phyloP scores from a whole-genome alignment of 495 filamentous ascomycete species.

The Letharia columbiana region DNA sequence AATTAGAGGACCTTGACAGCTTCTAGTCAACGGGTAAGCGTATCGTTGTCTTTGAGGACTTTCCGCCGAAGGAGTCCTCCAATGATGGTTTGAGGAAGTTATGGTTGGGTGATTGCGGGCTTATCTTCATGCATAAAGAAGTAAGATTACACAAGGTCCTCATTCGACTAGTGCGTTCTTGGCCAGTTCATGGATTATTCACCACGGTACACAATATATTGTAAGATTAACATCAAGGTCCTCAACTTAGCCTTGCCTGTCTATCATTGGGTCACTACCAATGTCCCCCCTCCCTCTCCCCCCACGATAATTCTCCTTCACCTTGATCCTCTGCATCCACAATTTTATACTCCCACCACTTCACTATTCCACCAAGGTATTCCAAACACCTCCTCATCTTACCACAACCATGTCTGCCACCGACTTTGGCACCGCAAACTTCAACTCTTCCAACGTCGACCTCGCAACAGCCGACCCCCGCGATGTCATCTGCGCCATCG shows the following conservation, averaged over 20 bases:
- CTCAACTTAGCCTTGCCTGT: background rate
- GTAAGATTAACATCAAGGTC: background rate
- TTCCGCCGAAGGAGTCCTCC: background rate
- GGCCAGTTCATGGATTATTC: background rate
- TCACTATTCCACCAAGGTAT: background rate
- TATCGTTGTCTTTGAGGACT: background rate
- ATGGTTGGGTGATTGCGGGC: background rate
- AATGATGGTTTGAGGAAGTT: background rate
- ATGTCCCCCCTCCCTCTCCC: background rate
- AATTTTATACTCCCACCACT: background rate
- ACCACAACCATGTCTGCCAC: background rate
- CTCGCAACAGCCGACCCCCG: constrained; percentile 31
- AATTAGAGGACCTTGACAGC: background rate
- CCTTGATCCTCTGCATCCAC: background rate
- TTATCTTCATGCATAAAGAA: background rate
- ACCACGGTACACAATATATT: no score
- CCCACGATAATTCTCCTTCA: background rate
- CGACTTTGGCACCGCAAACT: constrained; percentile 16
- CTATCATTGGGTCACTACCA: background rate
- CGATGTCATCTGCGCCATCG: constrained; percentile 35
- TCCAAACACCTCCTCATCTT: background rate
- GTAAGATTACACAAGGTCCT: background rate
- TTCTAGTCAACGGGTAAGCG: no score
- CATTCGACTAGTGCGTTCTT: background rate
- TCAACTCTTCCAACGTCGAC: constrained; percentile 36